Evolutionary conservation across 2,329 filamentous ascomycete species (phyloP), one percentile per base, ranked within the genome.

Genomic region (Penicillium sp.): DNA sequence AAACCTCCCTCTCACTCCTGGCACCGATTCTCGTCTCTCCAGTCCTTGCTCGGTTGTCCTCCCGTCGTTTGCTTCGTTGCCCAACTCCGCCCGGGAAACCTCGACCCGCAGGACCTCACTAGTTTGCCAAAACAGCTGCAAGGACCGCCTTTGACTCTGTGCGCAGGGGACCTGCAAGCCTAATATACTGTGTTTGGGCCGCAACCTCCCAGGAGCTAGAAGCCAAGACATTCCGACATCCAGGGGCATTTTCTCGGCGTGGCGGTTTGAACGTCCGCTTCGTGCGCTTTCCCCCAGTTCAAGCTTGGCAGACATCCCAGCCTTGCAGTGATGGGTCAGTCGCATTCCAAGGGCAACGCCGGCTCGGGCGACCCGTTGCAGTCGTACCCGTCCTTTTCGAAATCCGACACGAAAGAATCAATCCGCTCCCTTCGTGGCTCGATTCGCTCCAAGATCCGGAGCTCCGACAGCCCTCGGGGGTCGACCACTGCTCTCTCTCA

Each of bases 331-430:
- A 80, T 81, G 78, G 78, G 78, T 69, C 77, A 80, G 70, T 76
- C 78, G 69, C 78, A 79, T 71, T 81, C 78, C 64, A 81, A 80
- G 68, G 76, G 77, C 65, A 79, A 76, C 56, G 82, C 84, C 68
- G 83, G 81, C 65, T 79, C 81, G 48, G 74, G 75, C 60, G 85
- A 89, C 33, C 80, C 83, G 57, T 79, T 97, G 55, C 88, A 91
- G 73, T 90, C 91, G 26, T 96, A 94, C 74, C 93, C 92, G 24
- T 96, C 93, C 24, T 93, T 97, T 72, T 90, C 88, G 77, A 89
- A 89, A 71, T 91, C 92, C 52, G 93, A 97, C 71, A 97, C 93
- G 24, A 93, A 92, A 72, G 92, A 96, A 62, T 97, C 92, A 6
- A 86, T 89, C 28, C 89, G 92, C 61, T 97, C 92, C 4, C 87